Percentiles rank a stretch among this genome's conserved stretches.
phyloP scores from a whole-genome alignment of 1,139 yeast genomes.

The Geotrichum citri-aurantii region DNA sequence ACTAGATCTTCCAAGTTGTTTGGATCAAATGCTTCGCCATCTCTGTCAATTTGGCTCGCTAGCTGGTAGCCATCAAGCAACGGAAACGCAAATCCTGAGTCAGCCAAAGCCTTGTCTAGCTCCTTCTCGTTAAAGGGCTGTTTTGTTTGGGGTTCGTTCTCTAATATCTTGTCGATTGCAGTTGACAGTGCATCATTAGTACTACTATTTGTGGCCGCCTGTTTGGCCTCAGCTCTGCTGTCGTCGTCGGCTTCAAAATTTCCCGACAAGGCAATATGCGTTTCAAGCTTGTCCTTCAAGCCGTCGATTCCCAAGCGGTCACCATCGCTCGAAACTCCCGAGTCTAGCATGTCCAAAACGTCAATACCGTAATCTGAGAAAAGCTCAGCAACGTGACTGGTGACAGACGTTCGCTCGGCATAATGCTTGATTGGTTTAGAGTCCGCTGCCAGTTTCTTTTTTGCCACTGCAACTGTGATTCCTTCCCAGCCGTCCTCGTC shows the following conservation, averaged over 20 bases:
- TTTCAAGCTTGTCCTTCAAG: slow-evolving; percentile 30
- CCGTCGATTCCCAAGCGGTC: slow-evolving; percentile 26
- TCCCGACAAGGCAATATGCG: slow-evolving; percentile 19
- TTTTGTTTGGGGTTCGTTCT: slow-evolving; percentile 6
- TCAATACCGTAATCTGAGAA: slow-evolving; percentile 31
- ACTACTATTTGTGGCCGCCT: slow-evolving; percentile 11
- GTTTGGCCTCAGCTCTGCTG: slow-evolving; percentile 14
- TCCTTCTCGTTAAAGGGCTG: slow-evolving; percentile 5
- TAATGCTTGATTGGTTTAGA: not conserved
- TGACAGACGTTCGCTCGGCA: slow-evolving; percentile 10
- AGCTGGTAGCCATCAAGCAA: slow-evolving; percentile 18
- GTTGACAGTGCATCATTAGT: slow-evolving; percentile 14
- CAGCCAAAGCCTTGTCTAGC: slow-evolving; percentile 9
- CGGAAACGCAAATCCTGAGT: slow-evolving; percentile 13
- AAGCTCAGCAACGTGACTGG: slow-evolving; percentile 21
- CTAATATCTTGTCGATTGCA: slow-evolving; percentile 13
- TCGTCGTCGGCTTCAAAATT: slow-evolving; percentile 17
- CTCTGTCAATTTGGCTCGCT: slow-evolving; percentile 1
- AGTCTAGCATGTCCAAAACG: slow-evolving; percentile 22
- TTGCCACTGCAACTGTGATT: slow-evolving; percentile 25
- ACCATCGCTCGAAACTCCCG: slow-evolving; percentile 15
- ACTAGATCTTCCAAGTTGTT: slow-evolving; percentile 28
- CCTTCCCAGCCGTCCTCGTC: slow-evolving; percentile 31
- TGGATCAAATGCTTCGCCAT: slow-evolving; percentile 22
- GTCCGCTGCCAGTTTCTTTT: slow-evolving; percentile 12